A percentile compares a stretch with the other conserved stretches of the same genome.
Conservation (phyloP, 805 yeast genomes). For the Starmerella ratchasimensis region DNA sequence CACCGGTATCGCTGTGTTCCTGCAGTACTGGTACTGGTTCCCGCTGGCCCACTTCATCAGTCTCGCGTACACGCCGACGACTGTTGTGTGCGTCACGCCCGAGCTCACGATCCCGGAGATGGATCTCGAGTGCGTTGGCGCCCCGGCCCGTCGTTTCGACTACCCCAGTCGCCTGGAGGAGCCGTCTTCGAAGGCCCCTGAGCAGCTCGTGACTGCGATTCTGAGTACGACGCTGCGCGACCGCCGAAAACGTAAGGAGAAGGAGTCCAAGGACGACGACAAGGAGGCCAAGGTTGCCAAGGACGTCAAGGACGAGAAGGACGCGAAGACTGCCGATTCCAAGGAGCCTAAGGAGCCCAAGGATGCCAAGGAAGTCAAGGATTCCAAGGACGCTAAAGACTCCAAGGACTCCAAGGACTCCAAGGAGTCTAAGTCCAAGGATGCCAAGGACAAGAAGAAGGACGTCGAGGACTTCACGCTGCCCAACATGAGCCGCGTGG, state of each 20-base stretch:
- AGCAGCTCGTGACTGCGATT: conserved; percentile 83
- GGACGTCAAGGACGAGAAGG: conserved; percentile 22
- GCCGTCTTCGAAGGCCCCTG: conserved; percentile 66
- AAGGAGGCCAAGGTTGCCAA: conserved; percentile 17
- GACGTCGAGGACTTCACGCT: conserved; percentile 38
- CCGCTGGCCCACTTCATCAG: conserved; percentile 89
- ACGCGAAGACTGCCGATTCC: no score
- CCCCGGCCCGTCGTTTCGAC: conserved; percentile 64
- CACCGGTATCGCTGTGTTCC: conserved; percentile 78
- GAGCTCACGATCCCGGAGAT: conserved; percentile 81
- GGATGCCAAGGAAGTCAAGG: conserved; percentile 24
- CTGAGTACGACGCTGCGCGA: conserved; percentile 91
- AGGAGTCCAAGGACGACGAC: conserved; percentile 22
- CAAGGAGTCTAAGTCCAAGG: conserved; percentile 47
- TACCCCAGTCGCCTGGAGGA: conserved; percentile 84
- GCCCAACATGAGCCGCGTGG: conserved; percentile 69
- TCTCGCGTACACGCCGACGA: conserved; percentile 83
- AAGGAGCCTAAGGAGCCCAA: conserved; percentile 19
- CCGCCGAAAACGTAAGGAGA: conserved; percentile 45
- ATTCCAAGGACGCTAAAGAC: conserved; percentile 17
- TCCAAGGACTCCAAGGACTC: conserved; percentile 34
- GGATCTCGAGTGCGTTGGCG: conserved; percentile 56
- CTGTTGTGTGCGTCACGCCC: conserved; percentile 70
- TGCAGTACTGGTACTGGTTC: conserved; percentile 98
- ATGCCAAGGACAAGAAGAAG: conserved; percentile 31